Evolutionary conservation across 1,139 yeast species (phyloP).

Genomic region (Scheffersomyces cryptocercus): DNA sequence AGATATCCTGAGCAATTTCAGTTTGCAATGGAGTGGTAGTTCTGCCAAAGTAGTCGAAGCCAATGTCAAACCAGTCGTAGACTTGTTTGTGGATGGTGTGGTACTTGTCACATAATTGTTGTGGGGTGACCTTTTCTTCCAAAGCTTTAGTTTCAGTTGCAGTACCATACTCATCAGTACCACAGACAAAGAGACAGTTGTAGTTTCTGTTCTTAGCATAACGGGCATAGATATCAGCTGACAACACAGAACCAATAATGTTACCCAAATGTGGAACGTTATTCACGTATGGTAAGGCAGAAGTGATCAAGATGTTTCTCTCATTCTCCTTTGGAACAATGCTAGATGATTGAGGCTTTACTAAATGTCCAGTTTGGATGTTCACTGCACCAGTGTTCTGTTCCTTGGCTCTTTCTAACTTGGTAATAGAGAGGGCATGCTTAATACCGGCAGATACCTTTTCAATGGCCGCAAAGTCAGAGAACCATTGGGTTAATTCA

Average conservation of each 20-base stretch:
- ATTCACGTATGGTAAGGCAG: slow-evolving; percentile 96
- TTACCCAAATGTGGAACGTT: slow-evolving; percentile 98
- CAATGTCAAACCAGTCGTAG: slow-evolving; percentile 96
- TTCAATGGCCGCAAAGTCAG: slow-evolving; percentile 35
- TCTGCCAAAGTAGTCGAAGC: slow-evolving; percentile 93
- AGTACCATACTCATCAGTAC: slow-evolving; percentile 99
- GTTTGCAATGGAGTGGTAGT: slow-evolving; percentile 93
- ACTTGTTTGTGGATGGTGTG: slow-evolving; percentile 83
- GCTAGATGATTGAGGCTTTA: slow-evolving; percentile 33
- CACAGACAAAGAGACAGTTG: slow-evolving; percentile 85
- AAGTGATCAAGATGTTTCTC: slow-evolving; percentile 83
- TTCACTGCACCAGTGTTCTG: slow-evolving; percentile 60
- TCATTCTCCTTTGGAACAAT: slow-evolving; percentile 64
- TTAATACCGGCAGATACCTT: slow-evolving; percentile 41
- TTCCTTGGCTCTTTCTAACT: slow-evolving; percentile 47
- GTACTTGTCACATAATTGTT: slow-evolving; percentile 86
- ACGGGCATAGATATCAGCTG: slow-evolving; percentile 93
- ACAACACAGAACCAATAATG: slow-evolving; percentile 89
- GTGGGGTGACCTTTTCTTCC: slow-evolving; percentile 88
- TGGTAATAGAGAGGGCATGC: slow-evolving; percentile 38
- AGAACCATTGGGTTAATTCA: slow-evolving; percentile 39
- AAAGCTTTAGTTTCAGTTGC: slow-evolving; percentile 98
- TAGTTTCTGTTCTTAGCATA: slow-evolving; percentile 87
- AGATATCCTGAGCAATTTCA: slow-evolving; percentile 92
- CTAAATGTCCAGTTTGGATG: slow-evolving; percentile 42